Percentiles rank a stretch among this genome's conserved stretches.
Conservation (phyloP, 805 yeast species). For the Saturnispora diversa region DNA sequence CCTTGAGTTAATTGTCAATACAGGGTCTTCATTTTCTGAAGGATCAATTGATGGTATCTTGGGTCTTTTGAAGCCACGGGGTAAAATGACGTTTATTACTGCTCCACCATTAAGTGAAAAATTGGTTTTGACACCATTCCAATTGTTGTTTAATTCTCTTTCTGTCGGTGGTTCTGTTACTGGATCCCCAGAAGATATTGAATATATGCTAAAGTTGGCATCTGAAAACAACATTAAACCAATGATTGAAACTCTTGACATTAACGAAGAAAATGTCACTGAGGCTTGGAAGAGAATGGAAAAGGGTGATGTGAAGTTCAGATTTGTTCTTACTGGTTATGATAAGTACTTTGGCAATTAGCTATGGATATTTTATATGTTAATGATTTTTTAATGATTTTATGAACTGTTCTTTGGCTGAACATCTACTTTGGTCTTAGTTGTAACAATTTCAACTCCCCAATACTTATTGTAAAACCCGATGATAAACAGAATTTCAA, state of each 20-base stretch:
- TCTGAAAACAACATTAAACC: slow-evolving; percentile 40
- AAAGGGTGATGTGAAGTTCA: slow-evolving; percentile 43
- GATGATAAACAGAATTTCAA: no score
- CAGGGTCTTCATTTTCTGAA: slow-evolving; percentile 36
- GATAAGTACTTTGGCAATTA: slow-evolving; percentile 29
- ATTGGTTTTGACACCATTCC: slow-evolving; percentile 27
- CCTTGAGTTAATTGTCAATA: slow-evolving; percentile 40
- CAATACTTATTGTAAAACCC: no score
- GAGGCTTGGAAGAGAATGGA: slow-evolving; percentile 38
- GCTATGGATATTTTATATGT: no score
- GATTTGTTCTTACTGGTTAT: slow-evolving; percentile 43
- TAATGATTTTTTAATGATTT: no score
- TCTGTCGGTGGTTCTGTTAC: slow-evolving; percentile 32
- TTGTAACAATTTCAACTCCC: no score
- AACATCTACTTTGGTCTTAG: no score
- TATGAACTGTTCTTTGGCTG: no score
- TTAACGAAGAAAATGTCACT: slow-evolving; percentile 35
- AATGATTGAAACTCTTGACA: slow-evolving; percentile 44
- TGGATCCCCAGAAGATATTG: slow-evolving; percentile 40
- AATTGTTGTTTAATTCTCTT: slow-evolving; percentile 27
- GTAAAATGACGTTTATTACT: slow-evolving; percentile 23
- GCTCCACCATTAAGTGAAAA: slow-evolving; percentile 32
- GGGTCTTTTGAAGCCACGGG: slow-evolving; percentile 22
- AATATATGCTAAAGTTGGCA: slow-evolving; percentile 36
- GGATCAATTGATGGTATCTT: slow-evolving; percentile 20